phyloP scores from a whole-genome alignment of 805 yeast genomes.

The Tetrapisispora taiwanensis region DNA sequence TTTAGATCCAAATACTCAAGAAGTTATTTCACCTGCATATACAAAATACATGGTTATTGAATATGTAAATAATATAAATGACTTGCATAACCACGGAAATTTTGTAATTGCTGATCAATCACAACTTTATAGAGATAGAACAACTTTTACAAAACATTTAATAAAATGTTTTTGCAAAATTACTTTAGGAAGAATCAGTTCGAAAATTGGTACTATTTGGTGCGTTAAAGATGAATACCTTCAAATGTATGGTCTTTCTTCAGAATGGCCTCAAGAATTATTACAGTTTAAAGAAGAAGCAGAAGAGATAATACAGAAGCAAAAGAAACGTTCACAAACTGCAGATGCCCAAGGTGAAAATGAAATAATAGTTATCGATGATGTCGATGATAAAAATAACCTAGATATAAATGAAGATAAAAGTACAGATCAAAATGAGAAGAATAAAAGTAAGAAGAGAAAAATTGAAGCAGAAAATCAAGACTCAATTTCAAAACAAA shows the following conservation, averaged over 20 bases:
- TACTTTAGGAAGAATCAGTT: conserved; percentile 55
- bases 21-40: conserved; percentile 40
- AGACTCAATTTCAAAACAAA: background rate
- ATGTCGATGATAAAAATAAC: background rate
- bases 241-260: conserved; percentile 25
- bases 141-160: conserved; percentile 78
- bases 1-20: conserved; percentile 26
- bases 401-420: no score
- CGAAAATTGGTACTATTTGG: conserved; percentile 93
- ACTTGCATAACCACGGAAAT: conserved; percentile 30
- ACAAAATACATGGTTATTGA: conserved; percentile 66
- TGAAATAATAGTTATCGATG: conserved; percentile 8
- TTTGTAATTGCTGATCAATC: conserved; percentile 65
- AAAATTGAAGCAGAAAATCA: conserved; percentile 6
- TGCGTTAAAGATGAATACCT: conserved; percentile 64
- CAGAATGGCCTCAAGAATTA: conserved; percentile 29
- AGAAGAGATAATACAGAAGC: background rate
- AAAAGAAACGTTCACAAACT: background rate
- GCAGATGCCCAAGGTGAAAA: conserved; percentile 7
- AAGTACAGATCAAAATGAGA: background rate
- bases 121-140: conserved; percentile 73
- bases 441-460: conserved; percentile 8
- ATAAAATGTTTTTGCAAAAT: conserved; percentile 82
- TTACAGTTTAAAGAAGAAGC: conserved; percentile 26
- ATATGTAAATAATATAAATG: conserved; percentile 16